These are phyloP conservation scores for Metschnikowia henanensis DNA, from an alignment of 805 yeast genomes.

Conservation along the genomic window DNA sequence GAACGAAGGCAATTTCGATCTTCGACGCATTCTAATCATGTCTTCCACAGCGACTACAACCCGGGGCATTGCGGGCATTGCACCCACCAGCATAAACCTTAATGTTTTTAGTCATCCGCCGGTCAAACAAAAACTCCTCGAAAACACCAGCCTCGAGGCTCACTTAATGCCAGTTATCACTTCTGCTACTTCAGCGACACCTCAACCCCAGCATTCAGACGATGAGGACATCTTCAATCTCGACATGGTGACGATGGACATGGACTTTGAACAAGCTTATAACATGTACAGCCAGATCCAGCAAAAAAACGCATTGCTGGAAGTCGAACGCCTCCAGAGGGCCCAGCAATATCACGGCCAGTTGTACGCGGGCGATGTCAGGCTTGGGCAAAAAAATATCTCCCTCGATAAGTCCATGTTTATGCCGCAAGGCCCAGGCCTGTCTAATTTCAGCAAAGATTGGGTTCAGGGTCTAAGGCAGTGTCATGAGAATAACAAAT, in stretches of 20 bases:
- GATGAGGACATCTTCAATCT: constrained; percentile 23
- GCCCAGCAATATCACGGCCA: constrained; percentile 29
- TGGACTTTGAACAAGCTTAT: constrained; percentile 48
- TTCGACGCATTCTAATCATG: constrained; percentile 4
- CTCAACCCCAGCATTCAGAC: constrained; percentile 14
- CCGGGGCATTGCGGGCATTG: constrained; percentile 5
- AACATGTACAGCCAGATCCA: constrained; percentile 39
- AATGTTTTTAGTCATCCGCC: constrained; percentile 16
- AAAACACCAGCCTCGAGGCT: not conserved
- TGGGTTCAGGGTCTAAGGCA: constrained; percentile 10
- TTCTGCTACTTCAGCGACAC: not conserved
- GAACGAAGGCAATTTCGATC: not conserved
- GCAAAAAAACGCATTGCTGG: constrained; percentile 35
- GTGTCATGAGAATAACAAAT: constrained; percentile 4
- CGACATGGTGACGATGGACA: constrained; percentile 38
- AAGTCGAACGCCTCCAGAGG: constrained; percentile 38
- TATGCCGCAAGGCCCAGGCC: not conserved
- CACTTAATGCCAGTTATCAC: constrained; percentile 4
- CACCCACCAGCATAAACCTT: constrained; percentile 16
- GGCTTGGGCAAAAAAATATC: not conserved
- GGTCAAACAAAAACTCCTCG: constrained; percentile 3
- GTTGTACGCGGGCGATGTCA: not conserved
- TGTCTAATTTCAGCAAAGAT: not conserved
- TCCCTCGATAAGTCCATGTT: not conserved
- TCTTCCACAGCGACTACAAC: constrained; percentile 20